Evolutionary conservation across 1,284 basidiomycete species (phyloP), one percentile per base, ranked within the genome.

Genomic region (Papiliotrema nemorosa): DNA sequence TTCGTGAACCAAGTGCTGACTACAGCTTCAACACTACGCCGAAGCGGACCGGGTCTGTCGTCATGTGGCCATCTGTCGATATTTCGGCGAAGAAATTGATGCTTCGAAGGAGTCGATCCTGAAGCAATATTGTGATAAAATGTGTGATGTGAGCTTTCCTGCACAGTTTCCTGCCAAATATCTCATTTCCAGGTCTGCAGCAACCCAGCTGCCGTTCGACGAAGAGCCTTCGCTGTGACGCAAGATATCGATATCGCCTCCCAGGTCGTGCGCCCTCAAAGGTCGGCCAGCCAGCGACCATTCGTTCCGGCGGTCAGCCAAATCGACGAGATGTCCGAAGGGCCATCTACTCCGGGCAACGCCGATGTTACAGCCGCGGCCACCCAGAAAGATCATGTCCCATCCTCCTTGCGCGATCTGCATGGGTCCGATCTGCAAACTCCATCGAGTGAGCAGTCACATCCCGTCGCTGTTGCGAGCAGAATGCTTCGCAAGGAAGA

Each of bases 61-160:
- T 31, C 89, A 93, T 74, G 76, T 90, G 22, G 77, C 79, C 2
- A 84, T 91, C 50, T 90, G 89, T 63, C 81, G 82, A 37, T 90
- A 88, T 66, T 91, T 93, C 62, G 89, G 87, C 0, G 90, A 92
- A 69, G 64, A 70, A 2, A 82, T 90, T 37, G 79, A 87, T 57
- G 66, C 75, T 3, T 71, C 66, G 4, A 78, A 87, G 55, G 57
- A 75, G 2, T 76, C 76, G 5, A 59, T 78, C 4, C 69, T 80
- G 45, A 78, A 79, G 51, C 64, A 68, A 3, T 84, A 88, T 58
- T 93, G 90, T 62, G 72, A 85, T 51, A 76, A 78, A 35, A 90
- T 90, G 87, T 93, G 89, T 62, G 89, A 92, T 72, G 89, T 90
- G 62, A 47, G 84, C 77, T 6, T 16, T 21, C 18, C 33, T 21